These are phyloP conservation scores for Avena insularis DNA, from an alignment of 176 grass and related monocot genomes.

Conservation along the genomic window DNA sequence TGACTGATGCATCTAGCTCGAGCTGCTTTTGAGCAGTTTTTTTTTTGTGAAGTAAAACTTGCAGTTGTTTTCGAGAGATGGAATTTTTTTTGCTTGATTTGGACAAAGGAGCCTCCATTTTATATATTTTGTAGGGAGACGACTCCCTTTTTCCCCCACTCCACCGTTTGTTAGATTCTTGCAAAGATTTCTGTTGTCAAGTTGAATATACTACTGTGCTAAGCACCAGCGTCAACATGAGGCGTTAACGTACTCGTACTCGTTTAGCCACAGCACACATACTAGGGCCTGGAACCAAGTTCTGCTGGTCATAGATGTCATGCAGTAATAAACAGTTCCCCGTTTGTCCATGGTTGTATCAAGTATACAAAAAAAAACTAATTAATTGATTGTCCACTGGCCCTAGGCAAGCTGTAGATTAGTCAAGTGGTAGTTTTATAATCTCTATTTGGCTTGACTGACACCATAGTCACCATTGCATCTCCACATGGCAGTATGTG, in stretches of 20 bases:
- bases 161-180: neutral
- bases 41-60: too few species aligned
- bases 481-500: neutral
- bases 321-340: neutral
- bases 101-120: constrained; percentile 9
- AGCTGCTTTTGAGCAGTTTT: too few species aligned
- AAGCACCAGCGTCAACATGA: neutral
- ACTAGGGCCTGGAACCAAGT: neutral
- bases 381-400: constrained; percentile 27
- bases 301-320: constrained; percentile 28
- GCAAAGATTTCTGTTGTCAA: constrained; percentile 4
- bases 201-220: neutral
- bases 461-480: constrained; percentile 3
- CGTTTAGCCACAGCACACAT: constrained; percentile 11
- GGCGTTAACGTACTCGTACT: neutral
- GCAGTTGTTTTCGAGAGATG: too few species aligned
- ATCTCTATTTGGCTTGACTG: constrained; percentile 38
- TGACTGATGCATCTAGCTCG: too few species aligned
- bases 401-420: constrained; percentile 8
- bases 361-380: constrained; percentile 15
- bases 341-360: constrained; percentile 30
- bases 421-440: constrained; percentile 18
- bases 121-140: neutral
- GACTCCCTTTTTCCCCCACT: too few species aligned
- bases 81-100: constrained; percentile 10